Conservation (phyloP, 78 protist genomes). For the Dictyostelium purpureum region DNA sequence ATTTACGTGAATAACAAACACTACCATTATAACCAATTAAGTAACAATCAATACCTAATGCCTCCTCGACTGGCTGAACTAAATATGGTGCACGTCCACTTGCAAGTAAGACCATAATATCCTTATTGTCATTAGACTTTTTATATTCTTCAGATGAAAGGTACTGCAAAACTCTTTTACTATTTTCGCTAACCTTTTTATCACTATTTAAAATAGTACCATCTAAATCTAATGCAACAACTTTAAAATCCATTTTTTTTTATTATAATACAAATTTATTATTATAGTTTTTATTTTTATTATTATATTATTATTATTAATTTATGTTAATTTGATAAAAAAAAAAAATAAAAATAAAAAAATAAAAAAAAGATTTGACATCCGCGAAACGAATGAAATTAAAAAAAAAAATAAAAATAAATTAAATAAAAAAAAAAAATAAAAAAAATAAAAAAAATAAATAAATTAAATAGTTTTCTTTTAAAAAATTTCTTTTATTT, state of each 20-base stretch:
- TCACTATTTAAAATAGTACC: constrained; percentile 56
- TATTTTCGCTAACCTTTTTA: constrained; percentile 58
- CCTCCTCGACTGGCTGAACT: constrained; percentile 13
- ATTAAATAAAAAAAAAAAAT: too few species aligned
- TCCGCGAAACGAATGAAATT: too few species aligned
- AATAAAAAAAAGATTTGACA: too few species aligned
- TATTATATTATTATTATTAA: background rate
- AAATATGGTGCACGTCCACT: constrained; percentile 69
- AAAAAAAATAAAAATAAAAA: too few species aligned
- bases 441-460: background rate
- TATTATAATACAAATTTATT: too few species aligned
- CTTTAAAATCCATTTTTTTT: background rate
- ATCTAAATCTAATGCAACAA: constrained; percentile 59
- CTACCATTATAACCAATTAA: constrained; percentile 65
- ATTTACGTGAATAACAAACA: constrained; percentile 13
- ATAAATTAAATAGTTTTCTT: too few species aligned
- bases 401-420: too few species aligned
- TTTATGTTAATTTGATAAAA: too few species aligned
- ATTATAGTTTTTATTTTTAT: background rate
- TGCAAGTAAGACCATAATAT: constrained; percentile 13
- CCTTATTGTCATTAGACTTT: background rate
- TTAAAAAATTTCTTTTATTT: too few species aligned
- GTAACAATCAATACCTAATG: constrained; percentile 28
- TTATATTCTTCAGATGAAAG: background rate
- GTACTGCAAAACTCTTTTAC: constrained; percentile 41